phyloP scores from a whole-genome alignment of 2,329 filamentous ascomycete species.

The Diaporthe helianthi region DNA sequence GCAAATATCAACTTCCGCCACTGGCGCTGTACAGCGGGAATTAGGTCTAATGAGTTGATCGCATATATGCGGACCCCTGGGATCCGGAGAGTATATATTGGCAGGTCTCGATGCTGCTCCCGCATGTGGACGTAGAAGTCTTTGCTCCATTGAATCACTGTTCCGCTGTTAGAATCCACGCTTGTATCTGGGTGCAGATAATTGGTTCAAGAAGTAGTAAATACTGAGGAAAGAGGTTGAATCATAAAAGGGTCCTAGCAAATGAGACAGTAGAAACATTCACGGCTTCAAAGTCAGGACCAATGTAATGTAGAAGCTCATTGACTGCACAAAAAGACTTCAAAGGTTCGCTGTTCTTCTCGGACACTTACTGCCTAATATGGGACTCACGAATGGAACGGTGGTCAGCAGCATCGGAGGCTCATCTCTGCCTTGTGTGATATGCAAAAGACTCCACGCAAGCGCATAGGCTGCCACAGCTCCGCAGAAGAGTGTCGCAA shows the following conservation, averaged over 20 bases:
- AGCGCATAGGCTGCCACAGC: neutral
- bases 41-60: slow-evolving; percentile 45
- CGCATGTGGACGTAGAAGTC: slow-evolving; percentile 25
- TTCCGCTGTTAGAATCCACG: neutral
- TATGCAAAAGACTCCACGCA: neutral
- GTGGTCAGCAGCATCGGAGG: slow-evolving; percentile 5
- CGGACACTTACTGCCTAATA: slow-evolving; percentile 14
- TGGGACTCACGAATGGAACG: slow-evolving; percentile 6
- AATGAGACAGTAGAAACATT: neutral
- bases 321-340: neutral
- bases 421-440: slow-evolving; percentile 18
- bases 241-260: no score
- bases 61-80: slow-evolving; percentile 14
- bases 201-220: neutral
- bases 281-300: neutral
- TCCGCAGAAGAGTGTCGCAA: slow-evolving; percentile 1
- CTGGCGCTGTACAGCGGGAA: slow-evolving; percentile 54
- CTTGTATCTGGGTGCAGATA: neutral
- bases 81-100: slow-evolving; percentile 17
- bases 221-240: neutral
- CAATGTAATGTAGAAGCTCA: neutral
- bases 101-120: neutral
- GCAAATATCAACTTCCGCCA: slow-evolving; percentile 17
- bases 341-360: fast-evolving
- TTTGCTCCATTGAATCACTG: slow-evolving; percentile 25